Base-by-base conservation (phyloP, 1,284 basidiomycete genomes). In the Bondarzewia mesenterica region DNA sequence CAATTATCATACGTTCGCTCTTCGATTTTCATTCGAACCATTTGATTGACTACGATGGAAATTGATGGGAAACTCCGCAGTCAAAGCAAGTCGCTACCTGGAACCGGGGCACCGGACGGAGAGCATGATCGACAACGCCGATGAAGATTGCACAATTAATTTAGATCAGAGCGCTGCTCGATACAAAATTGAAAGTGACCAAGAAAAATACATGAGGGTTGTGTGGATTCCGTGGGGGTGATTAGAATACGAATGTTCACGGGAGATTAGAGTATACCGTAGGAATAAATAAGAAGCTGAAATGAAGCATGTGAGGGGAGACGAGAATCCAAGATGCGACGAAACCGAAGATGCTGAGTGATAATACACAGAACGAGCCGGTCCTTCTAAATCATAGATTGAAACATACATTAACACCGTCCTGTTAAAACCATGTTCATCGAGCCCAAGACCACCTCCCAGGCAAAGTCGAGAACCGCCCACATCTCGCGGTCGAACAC, bases 361-460 rank as follows among this genome's bases (percentile, higher is more conserved):
- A 26, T 43, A 43, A 43, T 43, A 43, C 25, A 43, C 25, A 23
- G 16, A n/a, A 26, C 14, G n/a, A 18, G 15, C 25, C 25, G n/a
- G 42, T 12, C 16, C n/a, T 22, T 41, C 39, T 41, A 41, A 21
- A 18, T 16, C 18, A 21, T 20, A 23, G 16, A 21, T 41, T 21
- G 39, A 15, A 41, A 6, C 39, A 21, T 20, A 21, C 20, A 14
- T 41, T 22, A 46, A 21, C n/a, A 21, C 36, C 27, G 37, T n/a
- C 50, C 36, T n/a, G 47, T 47, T n/a, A 48, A 45, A 23, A 54
- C 79, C 49, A 82, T 63, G 57, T 80, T 79, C 60, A 84, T 71
- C n/a, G 82, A 78, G 38, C 78, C 78, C 38, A 82, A 67, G 40
- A 84, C 68, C 55, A 85, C 70, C 57, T 83, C 78, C 83, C 85